Evolutionary conservation across 768 basidiomycete species (phyloP), one percentile per base, ranked within the genome.

Genomic region (Serendipita sp.): DNA sequence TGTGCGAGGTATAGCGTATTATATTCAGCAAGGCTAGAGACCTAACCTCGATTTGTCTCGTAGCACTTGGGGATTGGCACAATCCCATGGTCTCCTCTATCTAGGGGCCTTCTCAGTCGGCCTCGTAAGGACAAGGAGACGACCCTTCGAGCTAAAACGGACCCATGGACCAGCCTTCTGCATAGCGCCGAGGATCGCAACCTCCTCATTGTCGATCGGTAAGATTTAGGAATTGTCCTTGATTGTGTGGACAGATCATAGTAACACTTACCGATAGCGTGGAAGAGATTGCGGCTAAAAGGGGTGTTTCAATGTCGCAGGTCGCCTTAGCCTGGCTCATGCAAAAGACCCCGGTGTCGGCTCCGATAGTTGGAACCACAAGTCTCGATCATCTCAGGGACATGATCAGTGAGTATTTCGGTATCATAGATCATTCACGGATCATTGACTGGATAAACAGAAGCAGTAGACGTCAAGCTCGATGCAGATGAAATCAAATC

Each of bases 401-500:
- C 63, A 70, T 83, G 15, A 74, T 83, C 62, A 79, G 79, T 79
- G 70, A 65, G 72, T 67, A 23, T n/a, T 15, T n/a, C 2, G 16
- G 52, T 58, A 56, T 30, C 52, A 28, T 23, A 13, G 3, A 2
- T 58, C 30, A 2, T 8, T 35, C 32, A 23, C 5, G 30, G 5
- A 5, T 51, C 30, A 51, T 51, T 41, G 41, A 13, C 5, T 32
- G 35, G 15, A 3, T 23, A 11, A 18, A 58, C 63, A 79, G 80
- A 71, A 8, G 80, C 74, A 3, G 74, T 81, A 11, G 68, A 82
- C 60, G 66, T 84, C 35, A 74, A 76, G 64, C 75, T 86, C 52
- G 78, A 79, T 0, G 74, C 76, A 0, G 83, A 85, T 18, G 85
- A 87, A 68, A 72, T 82, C 47, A 77, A 80, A 71, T 76, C 77